Conservation (phyloP, 2,329 filamentous ascomycete species). For the Gaeumannomyces tritici region DNA sequence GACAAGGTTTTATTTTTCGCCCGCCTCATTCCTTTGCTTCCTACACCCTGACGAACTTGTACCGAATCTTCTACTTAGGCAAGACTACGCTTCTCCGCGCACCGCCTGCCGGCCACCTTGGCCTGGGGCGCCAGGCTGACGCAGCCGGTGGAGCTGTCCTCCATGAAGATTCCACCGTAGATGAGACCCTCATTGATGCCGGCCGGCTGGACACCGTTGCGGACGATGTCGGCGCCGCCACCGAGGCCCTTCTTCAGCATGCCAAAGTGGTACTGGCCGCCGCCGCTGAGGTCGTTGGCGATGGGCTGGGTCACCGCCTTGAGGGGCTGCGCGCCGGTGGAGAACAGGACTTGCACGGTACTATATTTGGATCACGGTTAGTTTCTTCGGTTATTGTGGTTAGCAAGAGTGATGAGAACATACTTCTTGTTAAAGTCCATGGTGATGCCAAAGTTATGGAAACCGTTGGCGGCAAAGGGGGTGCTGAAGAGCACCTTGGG, state of each 20-base stretch:
- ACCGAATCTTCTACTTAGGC: too few species aligned
- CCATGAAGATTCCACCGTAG: conserved; percentile 42
- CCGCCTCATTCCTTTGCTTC: too few species aligned
- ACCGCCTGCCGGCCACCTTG: too few species aligned
- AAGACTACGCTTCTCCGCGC: too few species aligned
- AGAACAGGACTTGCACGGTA: conserved; percentile 49
- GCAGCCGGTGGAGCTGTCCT: conserved; percentile 33
- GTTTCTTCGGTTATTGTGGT: not conserved
- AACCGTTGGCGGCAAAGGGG: conserved; percentile 37
- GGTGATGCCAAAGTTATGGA: conserved; percentile 53
- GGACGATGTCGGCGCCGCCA: conserved; percentile 30
- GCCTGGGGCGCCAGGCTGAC: conserved; percentile 20
- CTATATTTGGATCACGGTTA: conserved; percentile 19
- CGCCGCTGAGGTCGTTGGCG: conserved; percentile 41
- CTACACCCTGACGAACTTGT: too few species aligned
- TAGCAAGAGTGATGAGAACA: conserved; percentile 11
- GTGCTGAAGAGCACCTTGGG: conserved; percentile 39
- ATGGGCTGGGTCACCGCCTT: conserved; percentile 33
- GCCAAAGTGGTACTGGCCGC: conserved; percentile 54
- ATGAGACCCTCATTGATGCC: conserved; percentile 42
- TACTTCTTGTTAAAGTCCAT: conserved; percentile 48
- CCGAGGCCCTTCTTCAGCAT: conserved; percentile 51
- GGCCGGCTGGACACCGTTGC: conserved; percentile 35
- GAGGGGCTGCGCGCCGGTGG: conserved; percentile 33
- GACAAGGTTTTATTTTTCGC: too few species aligned